Percentiles rank a stretch among this genome's conserved stretches.
Evolutionary conservation across 108 stramenopile species (phyloP).

Genomic region (Fragilariopsis cylindrus): DNA sequence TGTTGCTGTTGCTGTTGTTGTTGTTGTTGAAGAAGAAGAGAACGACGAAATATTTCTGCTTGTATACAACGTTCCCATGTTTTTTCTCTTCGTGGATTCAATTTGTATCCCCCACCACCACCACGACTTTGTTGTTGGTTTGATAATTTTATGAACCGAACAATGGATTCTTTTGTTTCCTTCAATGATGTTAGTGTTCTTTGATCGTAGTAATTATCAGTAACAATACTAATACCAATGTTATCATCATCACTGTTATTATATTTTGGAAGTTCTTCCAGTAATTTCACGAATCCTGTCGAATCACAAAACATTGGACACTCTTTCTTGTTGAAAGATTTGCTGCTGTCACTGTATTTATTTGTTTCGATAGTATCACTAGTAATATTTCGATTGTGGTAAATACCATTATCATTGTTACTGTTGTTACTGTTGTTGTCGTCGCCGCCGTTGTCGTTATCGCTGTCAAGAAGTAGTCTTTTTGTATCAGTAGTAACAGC

Average conservation of each 20-base stretch:
- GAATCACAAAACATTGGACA: slow-evolving; percentile 21
- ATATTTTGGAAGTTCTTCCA: background rate
- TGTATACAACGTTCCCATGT: slow-evolving; percentile 34
- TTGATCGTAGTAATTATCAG: background rate
- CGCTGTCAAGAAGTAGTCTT: background rate
- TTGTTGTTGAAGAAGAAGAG: background rate
- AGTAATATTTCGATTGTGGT: too few species aligned
- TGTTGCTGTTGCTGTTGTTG: background rate
- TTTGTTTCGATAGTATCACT: too few species aligned
- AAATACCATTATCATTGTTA: background rate
- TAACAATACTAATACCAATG: too few species aligned
- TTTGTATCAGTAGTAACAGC: background rate
- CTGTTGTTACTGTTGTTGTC: background rate
- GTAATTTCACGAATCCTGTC: slow-evolving; percentile 17
- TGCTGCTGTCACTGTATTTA: too few species aligned
- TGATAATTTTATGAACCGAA: background rate
- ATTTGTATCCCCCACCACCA: background rate
- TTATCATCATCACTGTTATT: background rate
- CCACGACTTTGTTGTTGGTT: too few species aligned
- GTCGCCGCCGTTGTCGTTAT: background rate
- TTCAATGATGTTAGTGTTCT: background rate
- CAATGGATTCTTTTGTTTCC: slow-evolving; percentile 9
- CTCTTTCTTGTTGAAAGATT: background rate
- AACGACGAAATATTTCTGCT: slow-evolving; percentile 19
- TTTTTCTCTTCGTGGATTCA: slow-evolving; percentile 21